Evolutionary conservation across 441 rosid genomes (phyloP).

Genomic region (Syzygium malaccense): DNA sequence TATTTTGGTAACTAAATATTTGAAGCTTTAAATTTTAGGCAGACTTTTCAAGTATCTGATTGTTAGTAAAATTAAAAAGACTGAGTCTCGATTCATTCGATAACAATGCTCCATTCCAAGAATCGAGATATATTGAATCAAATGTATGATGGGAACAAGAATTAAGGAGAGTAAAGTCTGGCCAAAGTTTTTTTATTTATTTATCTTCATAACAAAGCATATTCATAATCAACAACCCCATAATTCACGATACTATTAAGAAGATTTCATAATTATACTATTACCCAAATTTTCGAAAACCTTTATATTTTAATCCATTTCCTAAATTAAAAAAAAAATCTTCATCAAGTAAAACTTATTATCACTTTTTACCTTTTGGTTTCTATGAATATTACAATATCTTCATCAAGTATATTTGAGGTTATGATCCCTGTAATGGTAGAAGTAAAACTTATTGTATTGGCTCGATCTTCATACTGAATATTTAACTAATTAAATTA

Average conservation of each 20-base stretch:
- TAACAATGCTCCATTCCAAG: neutral
- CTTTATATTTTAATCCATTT: neutral
- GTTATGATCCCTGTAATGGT: neutral
- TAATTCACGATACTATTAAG: neutral
- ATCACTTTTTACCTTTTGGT: neutral
- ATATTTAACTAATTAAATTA: neutral
- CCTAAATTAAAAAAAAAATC: too few species aligned
- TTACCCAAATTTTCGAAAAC: neutral
- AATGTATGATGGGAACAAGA: too few species aligned
- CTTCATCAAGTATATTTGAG: neutral
- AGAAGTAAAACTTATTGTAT: neutral
- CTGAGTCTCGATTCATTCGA: neutral
- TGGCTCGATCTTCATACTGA: neutral
- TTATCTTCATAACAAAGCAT: neutral
- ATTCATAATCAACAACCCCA: neutral
- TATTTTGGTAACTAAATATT: neutral
- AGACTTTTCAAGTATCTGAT: neutral
- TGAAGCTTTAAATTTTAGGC: neutral
- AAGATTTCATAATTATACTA: neutral
- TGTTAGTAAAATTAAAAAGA: neutral
- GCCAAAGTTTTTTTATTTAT: too few species aligned
- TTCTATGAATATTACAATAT: neutral
- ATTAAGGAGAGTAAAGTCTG: too few species aligned
- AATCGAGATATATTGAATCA: neutral
- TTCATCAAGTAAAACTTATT: too few species aligned